A percentile compares a stretch with the other conserved stretches of the same genome.
These are phyloP conservation scores for Telfairia occidentalis DNA, from an alignment of 331 rosid species.

Conservation along the genomic window DNA sequence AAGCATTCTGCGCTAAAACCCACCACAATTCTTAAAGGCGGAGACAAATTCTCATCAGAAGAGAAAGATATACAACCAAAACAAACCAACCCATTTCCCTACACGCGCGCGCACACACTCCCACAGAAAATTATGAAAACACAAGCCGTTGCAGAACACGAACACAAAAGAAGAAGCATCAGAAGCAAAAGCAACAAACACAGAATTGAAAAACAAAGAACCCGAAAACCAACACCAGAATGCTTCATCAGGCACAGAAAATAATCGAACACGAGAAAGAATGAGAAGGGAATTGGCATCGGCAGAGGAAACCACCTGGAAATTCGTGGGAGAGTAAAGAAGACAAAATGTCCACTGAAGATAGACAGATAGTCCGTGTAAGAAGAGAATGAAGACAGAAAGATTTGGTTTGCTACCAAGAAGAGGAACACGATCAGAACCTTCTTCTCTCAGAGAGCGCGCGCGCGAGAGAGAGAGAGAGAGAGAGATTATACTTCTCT, in stretches of 20 bases:
- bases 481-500: background rate
- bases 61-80: background rate
- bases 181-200: background rate
- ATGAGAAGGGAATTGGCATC: background rate
- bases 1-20: background rate
- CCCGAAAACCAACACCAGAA: background rate
- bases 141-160: background rate
- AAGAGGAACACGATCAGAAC: conserved; percentile 24
- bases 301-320: conserved; percentile 12
- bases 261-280: background rate
- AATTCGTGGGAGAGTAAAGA: background rate
- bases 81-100: background rate
- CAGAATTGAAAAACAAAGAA: background rate
- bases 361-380: conserved; percentile 4
- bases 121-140: background rate
- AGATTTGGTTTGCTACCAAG: conserved; percentile 14
- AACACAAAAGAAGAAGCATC: background rate
- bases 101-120: background rate
- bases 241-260: background rate
- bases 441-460: conserved; percentile 18
- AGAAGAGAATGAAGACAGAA: conserved; percentile 9
- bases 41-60: background rate
- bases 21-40: background rate
- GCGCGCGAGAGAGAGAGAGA: background rate
- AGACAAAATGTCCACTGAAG: background rate